Conservation (phyloP, 1,284 basidiomycete genomes). For the Tetrapyrgos nigripes region DNA sequence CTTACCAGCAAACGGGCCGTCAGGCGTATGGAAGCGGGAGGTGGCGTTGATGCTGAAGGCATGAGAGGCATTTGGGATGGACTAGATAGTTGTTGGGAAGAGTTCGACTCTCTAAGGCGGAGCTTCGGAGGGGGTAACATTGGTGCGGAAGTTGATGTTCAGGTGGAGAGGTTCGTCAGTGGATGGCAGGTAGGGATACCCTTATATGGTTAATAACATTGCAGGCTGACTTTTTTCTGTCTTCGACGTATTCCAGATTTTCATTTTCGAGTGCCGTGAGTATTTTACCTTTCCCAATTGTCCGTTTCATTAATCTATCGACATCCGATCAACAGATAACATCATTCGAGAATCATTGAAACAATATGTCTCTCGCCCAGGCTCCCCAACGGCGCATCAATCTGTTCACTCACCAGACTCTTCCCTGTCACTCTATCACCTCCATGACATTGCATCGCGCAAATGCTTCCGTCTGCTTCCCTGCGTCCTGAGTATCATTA, state of each 20-base stretch:
- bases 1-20: slow-evolving; percentile 79
- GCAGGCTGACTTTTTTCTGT: slow-evolving; percentile 14
- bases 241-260: slow-evolving; percentile 54
- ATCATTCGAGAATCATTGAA: slow-evolving; percentile 70
- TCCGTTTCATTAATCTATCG: slow-evolving; percentile 9
- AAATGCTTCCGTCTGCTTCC: slow-evolving; percentile 60
- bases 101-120: slow-evolving; percentile 71
- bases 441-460: slow-evolving; percentile 51
- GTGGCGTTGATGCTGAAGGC: slow-evolving; percentile 60
- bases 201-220: slow-evolving; percentile 5
- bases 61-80: slow-evolving; percentile 80
- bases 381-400: slow-evolving; percentile 16
- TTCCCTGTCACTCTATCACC: slow-evolving; percentile 35
- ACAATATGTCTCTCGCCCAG: slow-evolving; percentile 43
- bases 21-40: slow-evolving; percentile 54
- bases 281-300: slow-evolving; percentile 24
- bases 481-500: slow-evolving; percentile 66
- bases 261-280: slow-evolving; percentile 82
- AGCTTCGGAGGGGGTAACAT: slow-evolving; percentile 42
- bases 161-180: slow-evolving; percentile 68
- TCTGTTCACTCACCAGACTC: slow-evolving; percentile 46
- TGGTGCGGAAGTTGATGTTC: slow-evolving; percentile 53
- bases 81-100: slow-evolving; percentile 83
- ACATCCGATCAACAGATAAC: slow-evolving; percentile 54
- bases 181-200: slow-evolving; percentile 66